A percentile compares a stretch with the other conserved stretches of the same genome.
These are phyloP conservation scores for Plasmodium fragile DNA, from an alignment of 169 alveolate species.

Conservation along the genomic window DNA sequence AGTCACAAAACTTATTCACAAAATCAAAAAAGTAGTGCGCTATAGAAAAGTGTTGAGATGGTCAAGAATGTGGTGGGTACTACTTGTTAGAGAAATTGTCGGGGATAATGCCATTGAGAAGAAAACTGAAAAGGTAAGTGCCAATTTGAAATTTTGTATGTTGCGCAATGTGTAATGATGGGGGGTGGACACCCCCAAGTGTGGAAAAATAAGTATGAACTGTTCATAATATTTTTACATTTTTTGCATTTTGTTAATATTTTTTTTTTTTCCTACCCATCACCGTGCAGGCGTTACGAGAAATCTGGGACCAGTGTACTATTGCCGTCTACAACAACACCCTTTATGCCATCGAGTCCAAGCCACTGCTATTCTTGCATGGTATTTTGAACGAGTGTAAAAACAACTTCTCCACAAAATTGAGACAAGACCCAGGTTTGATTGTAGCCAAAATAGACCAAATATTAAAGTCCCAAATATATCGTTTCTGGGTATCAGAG, in stretches of 20 bases:
- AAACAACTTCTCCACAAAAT: slow-evolving; percentile 53
- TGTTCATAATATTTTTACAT: not conserved
- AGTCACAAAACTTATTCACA: slow-evolving; percentile 16
- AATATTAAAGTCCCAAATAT: slow-evolving; percentile 72
- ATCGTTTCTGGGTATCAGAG: slow-evolving; percentile 73
- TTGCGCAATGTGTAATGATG: not conserved
- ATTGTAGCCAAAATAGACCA: slow-evolving; percentile 75
- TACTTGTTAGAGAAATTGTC: slow-evolving; percentile 72
- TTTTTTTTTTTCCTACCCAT: slow-evolving; percentile 6
- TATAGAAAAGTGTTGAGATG: slow-evolving; percentile 76
- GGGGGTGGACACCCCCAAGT: not conserved
- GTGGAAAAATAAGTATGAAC: not conserved
- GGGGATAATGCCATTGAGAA: slow-evolving; percentile 55
- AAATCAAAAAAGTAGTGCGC: slow-evolving; percentile 37
- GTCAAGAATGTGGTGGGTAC: slow-evolving; percentile 77
- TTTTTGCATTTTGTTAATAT: too few species aligned
- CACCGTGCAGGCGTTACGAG: slow-evolving; percentile 40
- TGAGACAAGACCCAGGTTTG: slow-evolving; percentile 76
- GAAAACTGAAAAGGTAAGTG: slow-evolving; percentile 48
- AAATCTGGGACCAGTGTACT: slow-evolving; percentile 76
- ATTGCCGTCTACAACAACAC: slow-evolving; percentile 75
- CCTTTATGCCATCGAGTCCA: slow-evolving; percentile 57
- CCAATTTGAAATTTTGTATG: not conserved
- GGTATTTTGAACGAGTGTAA: slow-evolving; percentile 73
- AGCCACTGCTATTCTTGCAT: slow-evolving; percentile 69